These are phyloP conservation scores for Astrothelium macrocarpum DNA, from an alignment of 495 filamentous ascomycete species.

Conservation along the genomic window DNA sequence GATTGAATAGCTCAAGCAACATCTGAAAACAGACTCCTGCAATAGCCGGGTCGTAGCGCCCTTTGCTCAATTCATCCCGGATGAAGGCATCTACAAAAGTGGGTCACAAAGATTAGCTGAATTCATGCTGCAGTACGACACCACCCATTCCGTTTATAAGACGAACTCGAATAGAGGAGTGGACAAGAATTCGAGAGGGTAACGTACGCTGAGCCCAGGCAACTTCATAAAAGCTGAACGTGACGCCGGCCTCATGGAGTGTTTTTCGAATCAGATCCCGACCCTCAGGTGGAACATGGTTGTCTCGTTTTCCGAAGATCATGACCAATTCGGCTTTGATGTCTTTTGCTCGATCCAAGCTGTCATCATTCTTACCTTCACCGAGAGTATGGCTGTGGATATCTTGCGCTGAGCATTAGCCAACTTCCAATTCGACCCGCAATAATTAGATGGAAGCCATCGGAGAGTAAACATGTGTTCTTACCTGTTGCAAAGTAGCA, in stretches of 20 bases:
- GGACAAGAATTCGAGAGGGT: background rate
- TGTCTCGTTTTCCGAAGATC: conserved; percentile 85
- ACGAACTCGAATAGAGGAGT: background rate
- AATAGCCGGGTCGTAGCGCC: conserved; percentile 81
- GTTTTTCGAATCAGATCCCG: conserved; percentile 79
- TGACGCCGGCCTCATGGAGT: conserved; percentile 61
- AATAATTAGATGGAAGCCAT: background rate
- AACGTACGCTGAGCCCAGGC: conserved; percentile 78
- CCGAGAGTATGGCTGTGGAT: conserved; percentile 71
- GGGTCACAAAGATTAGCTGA: background rate
- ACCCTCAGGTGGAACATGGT: conserved; percentile 76
- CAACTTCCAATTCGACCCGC: background rate
- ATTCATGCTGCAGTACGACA: background rate
- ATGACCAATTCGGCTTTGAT: conserved; percentile 71
- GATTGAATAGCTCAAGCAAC: conserved; percentile 72
- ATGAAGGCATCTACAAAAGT: conserved; percentile 65
- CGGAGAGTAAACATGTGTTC: background rate
- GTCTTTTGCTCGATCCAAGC: conserved; percentile 52
- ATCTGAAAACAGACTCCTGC: conserved; percentile 88
- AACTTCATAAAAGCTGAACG: conserved; percentile 79
- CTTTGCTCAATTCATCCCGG: conserved; percentile 89
- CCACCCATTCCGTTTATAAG: background rate
- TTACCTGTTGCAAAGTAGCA: conserved; percentile 74
- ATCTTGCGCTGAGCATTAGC: conserved; percentile 36
- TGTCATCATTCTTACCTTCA: conserved; percentile 57